Evolutionary conservation across 805 yeast species (phyloP), one percentile per base, ranked within the genome.

Genomic region (Blastobotrys robertii): DNA sequence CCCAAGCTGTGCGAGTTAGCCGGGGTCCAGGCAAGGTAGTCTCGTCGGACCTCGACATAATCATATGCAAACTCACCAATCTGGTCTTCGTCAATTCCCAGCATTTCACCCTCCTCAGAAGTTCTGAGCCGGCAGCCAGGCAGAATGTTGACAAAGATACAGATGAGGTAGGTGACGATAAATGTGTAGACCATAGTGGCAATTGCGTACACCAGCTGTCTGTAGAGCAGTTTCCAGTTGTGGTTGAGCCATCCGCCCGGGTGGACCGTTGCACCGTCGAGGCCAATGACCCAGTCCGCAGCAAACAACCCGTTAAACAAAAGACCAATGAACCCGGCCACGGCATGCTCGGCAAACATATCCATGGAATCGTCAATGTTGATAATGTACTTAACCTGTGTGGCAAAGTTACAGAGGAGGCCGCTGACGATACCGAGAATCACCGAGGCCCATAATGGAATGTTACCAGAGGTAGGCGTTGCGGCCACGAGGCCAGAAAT

Each of bases 21-120:
- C 2, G 66, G 59, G n/a, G 58, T 49, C 71, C 72, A 67, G 19
- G 69, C 65, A 31, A 63, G 55, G 50, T 59, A 90, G 66, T 88
- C 95, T 61, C 97, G 76, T 64, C 97, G 77, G 10, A 90, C 94
- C 68, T 90, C 98, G 45, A 90, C 96, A 59, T 87, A 90, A 64
- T 90, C 97, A 62, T 90, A 90, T n/a, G 97, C 97, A 65, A 88
- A 90, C 65, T 90, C 98, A 41, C 97, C 98, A 53, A 90, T 84
- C 66, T 90, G 96, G 65, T 86, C 95, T 62, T 88, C 97, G 62
- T 90, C 98, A 67, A 88, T 75, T 45, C 98, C 98, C 29, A 70
- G 69, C 50, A 81, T 84, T 63, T 90, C 98, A 15, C 81, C 95
- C 30, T 81, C 79, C 61, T 84, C 94, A 48, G 77, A 72, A 4